These are phyloP conservation scores for Globisporangium splendens DNA, from an alignment of 352 stramenopile species.

Conservation along the genomic window DNA sequence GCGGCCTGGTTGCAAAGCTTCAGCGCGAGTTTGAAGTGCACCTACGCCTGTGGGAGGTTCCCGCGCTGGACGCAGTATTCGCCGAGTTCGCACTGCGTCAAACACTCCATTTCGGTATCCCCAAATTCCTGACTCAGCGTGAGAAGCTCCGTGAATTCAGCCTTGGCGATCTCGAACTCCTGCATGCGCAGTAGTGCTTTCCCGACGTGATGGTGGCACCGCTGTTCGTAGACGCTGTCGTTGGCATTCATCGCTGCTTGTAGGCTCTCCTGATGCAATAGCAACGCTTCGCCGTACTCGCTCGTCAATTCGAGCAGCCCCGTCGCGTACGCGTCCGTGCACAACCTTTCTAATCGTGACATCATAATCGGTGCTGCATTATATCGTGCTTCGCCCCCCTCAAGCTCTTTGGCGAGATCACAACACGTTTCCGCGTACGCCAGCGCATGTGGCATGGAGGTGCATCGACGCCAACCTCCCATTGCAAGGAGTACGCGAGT, in stretches of 20 bases:
- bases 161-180: slow-evolving; percentile 33
- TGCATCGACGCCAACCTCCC: slow-evolving; percentile 41
- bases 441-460: slow-evolving; percentile 30
- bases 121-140: slow-evolving; percentile 30
- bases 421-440: slow-evolving; percentile 40
- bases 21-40: slow-evolving; percentile 36
- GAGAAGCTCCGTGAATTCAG: slow-evolving; percentile 39
- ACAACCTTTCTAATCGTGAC: slow-evolving; percentile 42
- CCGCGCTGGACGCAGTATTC: slow-evolving; percentile 34
- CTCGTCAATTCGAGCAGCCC: slow-evolving; percentile 31
- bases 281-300: slow-evolving; percentile 35
- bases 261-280: slow-evolving; percentile 44
- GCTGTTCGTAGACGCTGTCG: slow-evolving; percentile 41
- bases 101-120: slow-evolving; percentile 36
- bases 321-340: slow-evolving; percentile 33
- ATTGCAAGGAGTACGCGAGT: slow-evolving; percentile 40
- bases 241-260: slow-evolving; percentile 28
- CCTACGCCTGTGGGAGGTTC: slow-evolving; percentile 31
- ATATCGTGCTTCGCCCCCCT: slow-evolving; percentile 1
- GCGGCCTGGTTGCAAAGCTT: slow-evolving; percentile 45
- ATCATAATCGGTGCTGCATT: slow-evolving; percentile 3
- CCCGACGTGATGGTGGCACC: slow-evolving; percentile 34
- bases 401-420: slow-evolving; percentile 36
- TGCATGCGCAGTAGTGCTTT: slow-evolving; percentile 29
- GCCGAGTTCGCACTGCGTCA: slow-evolving; percentile 50